A percentile compares a stretch with the other conserved stretches of the same genome.
phyloP scores from a whole-genome alignment of 2,329 filamentous ascomycete species.

The Phyllosticta paracitricarpa region DNA sequence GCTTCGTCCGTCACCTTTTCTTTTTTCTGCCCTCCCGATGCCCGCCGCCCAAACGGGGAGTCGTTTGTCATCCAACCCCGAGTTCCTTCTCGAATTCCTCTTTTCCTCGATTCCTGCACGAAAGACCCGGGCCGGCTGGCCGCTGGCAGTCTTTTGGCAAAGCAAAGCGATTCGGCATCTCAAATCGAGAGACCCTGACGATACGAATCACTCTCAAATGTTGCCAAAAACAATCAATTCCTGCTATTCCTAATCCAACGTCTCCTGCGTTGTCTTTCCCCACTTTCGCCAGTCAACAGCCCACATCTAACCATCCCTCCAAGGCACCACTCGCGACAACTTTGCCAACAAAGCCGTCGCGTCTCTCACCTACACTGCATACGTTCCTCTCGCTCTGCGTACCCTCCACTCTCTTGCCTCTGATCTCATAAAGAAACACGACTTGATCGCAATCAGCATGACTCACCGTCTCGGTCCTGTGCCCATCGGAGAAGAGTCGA shows the following conservation, averaged over 20 bases:
- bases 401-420: constrained; percentile 58
- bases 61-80: background rate
- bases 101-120: background rate
- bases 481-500: constrained; percentile 85
- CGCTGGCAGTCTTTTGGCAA: background rate
- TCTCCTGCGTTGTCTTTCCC: background rate
- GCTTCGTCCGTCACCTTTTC: background rate
- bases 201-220: background rate
- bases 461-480: constrained; percentile 77
- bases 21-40: background rate
- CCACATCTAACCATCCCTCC: background rate
- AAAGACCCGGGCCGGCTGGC: background rate
- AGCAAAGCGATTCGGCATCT: background rate
- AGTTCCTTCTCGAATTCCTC: background rate
- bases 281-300: background rate
- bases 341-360: constrained; percentile 64
- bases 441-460: constrained; percentile 64
- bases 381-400: constrained; percentile 57
- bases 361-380: constrained; percentile 66
- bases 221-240: background rate
- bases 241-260: background rate
- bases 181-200: background rate
- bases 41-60: background rate
- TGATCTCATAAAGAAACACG: constrained; percentile 49
- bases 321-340: constrained; percentile 67